phyloP scores from a whole-genome alignment of 148 eudicot genomes.

The Spergularia bocconei region DNA sequence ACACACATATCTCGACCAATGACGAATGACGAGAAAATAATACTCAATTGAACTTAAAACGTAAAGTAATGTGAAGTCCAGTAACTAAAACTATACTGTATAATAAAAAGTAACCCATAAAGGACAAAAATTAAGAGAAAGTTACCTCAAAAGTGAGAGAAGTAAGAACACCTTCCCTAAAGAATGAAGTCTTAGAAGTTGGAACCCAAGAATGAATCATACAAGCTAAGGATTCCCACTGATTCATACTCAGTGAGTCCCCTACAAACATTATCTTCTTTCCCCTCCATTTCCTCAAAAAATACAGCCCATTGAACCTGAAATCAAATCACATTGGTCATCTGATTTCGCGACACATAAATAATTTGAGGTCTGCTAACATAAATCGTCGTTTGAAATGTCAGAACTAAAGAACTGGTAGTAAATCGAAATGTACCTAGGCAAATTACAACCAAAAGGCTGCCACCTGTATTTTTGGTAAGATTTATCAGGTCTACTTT shows the following conservation, averaged over 20 bases:
- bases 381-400: too few species aligned
- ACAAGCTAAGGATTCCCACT: conserved; percentile 74
- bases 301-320: conserved; percentile 75
- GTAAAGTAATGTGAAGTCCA: too few species aligned
- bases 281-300: conserved; percentile 70
- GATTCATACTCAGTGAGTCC: conserved; percentile 73
- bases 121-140: background rate
- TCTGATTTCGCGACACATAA: too few species aligned
- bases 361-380: too few species aligned
- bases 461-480: conserved; percentile 87
- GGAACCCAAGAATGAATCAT: conserved; percentile 81
- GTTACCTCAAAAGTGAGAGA: conserved; percentile 62
- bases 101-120: background rate
- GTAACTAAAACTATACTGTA: background rate
- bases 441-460: conserved; percentile 62
- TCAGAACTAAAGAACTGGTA: too few species aligned
- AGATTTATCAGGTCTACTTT: conserved; percentile 61
- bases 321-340: background rate
- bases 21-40: too few species aligned
- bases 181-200: conserved; percentile 42
- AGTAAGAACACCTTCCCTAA: conserved; percentile 38
- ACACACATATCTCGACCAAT: too few species aligned
- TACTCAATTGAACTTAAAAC: too few species aligned
- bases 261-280: conserved; percentile 94
- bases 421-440: conserved; percentile 42